A percentile compares a stretch with the other conserved stretches of the same genome.
Evolutionary conservation across 1,284 basidiomycete genomes (phyloP).

Genomic region (Mrakiaceae sp.): DNA sequence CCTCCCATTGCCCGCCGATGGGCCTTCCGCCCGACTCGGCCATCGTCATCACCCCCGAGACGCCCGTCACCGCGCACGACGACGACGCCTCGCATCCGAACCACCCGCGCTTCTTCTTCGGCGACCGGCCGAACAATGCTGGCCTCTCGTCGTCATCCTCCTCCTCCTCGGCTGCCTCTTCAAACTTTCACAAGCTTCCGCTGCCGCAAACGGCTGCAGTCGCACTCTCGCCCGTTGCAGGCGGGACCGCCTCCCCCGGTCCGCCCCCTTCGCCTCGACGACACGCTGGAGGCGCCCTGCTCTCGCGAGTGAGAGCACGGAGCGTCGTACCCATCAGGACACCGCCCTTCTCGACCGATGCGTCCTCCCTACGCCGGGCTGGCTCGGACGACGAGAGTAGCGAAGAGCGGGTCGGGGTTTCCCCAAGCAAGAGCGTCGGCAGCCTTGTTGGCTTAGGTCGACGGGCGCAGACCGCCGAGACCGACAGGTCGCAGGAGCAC

Average conservation of each 20-base stretch:
- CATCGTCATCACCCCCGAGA: too few species aligned
- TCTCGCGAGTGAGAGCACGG: conserved; percentile 9
- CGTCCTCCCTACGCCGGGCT: background rate
- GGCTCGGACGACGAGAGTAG: background rate
- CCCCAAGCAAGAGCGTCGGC: conserved; percentile 7
- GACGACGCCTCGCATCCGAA: background rate
- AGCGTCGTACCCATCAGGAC: too few species aligned
- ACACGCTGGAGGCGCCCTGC: conserved; percentile 8
- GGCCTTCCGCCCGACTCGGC: too few species aligned
- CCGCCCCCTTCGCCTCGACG: conserved; percentile 7
- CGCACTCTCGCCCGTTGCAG: too few species aligned
- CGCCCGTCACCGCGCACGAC: too few species aligned
- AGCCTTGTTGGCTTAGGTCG: background rate
- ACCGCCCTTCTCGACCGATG: background rate
- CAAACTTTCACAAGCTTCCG: too few species aligned
- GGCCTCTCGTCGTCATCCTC: background rate
- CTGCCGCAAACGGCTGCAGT: too few species aligned
- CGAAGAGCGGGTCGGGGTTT: background rate
- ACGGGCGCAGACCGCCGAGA: background rate
- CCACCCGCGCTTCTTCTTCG: background rate
- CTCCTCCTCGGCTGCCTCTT: too few species aligned
- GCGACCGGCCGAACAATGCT: background rate
- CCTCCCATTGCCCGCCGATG: too few species aligned
- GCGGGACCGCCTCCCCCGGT: background rate
- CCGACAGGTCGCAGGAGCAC: background rate